A percentile compares a stretch with the other conserved stretches of the same genome.
phyloP scores from a whole-genome alignment of 345 rosid genomes.

The Heritiera littoralis region DNA sequence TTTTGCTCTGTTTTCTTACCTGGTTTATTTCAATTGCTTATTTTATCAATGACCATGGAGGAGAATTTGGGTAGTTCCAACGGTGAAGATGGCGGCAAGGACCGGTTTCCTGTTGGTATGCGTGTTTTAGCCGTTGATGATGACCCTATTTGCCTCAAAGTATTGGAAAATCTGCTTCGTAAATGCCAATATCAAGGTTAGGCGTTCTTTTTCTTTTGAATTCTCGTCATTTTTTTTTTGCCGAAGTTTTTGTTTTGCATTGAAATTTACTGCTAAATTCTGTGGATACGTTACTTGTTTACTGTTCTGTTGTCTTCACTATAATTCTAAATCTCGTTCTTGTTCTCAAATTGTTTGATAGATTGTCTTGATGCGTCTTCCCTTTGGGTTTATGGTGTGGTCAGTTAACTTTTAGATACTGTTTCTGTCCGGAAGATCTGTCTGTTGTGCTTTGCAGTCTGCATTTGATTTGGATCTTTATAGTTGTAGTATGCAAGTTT shows the following conservation, averaged over 20 bases:
- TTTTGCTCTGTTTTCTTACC: conserved; percentile 13
- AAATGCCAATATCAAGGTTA: conserved; percentile 68
- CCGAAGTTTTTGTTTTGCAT: neutral
- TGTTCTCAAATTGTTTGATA: neutral
- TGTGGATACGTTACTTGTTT: neutral
- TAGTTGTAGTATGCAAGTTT: conserved; percentile 9
- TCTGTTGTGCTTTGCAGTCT: conserved; percentile 14
- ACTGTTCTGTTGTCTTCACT: neutral
- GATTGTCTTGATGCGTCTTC: conserved; percentile 3
- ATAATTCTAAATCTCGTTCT: neutral
- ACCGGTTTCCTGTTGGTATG: conserved; percentile 56
- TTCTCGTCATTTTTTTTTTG: neutral
- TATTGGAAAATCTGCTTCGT: conserved; percentile 53
- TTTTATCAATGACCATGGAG: conserved; percentile 42
- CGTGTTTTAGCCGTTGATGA: conserved; percentile 75
- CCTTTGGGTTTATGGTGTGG: neutral
- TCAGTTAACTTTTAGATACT: conserved; percentile 11
- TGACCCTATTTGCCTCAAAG: conserved; percentile 60
- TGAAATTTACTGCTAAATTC: neutral
- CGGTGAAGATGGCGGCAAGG: conserved; percentile 31
- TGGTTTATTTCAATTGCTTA: conserved; percentile 23
- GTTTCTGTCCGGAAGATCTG: conserved; percentile 22
- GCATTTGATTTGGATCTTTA: conserved; percentile 17
- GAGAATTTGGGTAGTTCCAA: conserved; percentile 25
- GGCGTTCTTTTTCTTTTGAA: neutral